Base-by-base conservation (phyloP, 2,329 filamentous ascomycete genomes). In the Colletotrichum trifolii region DNA sequence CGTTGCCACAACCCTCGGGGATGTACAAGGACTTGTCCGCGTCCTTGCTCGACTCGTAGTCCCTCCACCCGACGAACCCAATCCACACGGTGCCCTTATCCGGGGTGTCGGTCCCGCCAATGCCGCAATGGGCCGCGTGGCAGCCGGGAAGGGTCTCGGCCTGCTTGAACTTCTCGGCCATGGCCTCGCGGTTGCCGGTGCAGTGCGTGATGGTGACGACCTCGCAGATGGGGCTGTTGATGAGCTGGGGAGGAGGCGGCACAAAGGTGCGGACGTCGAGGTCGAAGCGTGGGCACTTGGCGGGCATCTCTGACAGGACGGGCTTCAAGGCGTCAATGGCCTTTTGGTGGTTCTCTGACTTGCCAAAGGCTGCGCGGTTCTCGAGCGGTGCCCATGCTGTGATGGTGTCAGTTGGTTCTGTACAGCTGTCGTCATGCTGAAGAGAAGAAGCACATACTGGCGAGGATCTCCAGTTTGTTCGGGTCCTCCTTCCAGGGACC, bases 181-280 rank as follows among this genome's bases (percentile, higher is more conserved):
- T 52, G 9, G 42, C 58, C 15, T 62, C n/a, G 8, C 40, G 25
- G 40, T 62, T 46, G 1, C 63, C 63, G 1, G 47, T 62, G n/a
- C 40, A 65, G 35, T 65, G 47, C 10, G 40, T 40, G 6, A 65
- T 33, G 0, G 63, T 65, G 15, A 65, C 39, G 34, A 65, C 42
- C 47, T 65, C 63, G 42, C 63, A 65, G 7, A 65, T 62, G 15
- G 63, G 63, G 11, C 58, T 63, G 36, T 65, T 65, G 17, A 65
- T 65, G 7, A 65, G 52, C 36, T 62, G 52, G 2, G 63, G 63
- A 5, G 63, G 58, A 33, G 63, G 63, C 9, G 58, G 58, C 6
- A 61, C 46, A 4, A 57, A 56, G 8, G 58, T 53, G 40, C 10
- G 17, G 0, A 45, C 11, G 33, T 65, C 63, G 3, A 65, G 42